Base-by-base conservation (phyloP, 192 early-diverging fungal genomes). In the Dissophora globulifera region DNA sequence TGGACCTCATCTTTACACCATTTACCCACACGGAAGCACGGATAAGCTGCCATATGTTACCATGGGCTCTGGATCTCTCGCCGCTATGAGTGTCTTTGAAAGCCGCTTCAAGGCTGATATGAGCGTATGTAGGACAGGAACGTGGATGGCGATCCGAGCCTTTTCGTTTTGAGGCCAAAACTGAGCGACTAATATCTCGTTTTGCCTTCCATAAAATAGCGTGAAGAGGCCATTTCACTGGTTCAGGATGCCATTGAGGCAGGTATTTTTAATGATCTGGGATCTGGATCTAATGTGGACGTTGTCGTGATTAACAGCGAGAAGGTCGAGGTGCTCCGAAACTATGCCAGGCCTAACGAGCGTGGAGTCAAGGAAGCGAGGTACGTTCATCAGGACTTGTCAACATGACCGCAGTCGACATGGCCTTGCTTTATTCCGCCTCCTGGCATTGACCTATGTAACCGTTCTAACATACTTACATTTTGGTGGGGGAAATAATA, bases 261-360 rank as follows among this genome's bases (percentile, higher is more conserved):
- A 15, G 97, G 97, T 89, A 95, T 99, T 61, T 99, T 99, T 84
- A 98, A 99, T 82, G 97, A 99, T 79, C 78, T 98, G 32, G 97
- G 97, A 65, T 99, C 97, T 46, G 97, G 97, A 55, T 94, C 91
- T 29, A 98, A 96, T 78, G 95, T 99, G 49, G 95, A 99, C 81
- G 88, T 97, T 1, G 90, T 86, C 56, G 92, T 99, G 8, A 96
- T 99, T 76, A 93, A 90, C 53, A 92, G 93, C 76, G 92, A 83
- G 66, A 88, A 86, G 41, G 88, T 89, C 27, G 96, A 99, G 50
- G 88, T 92, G 50, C 85, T 94, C 23, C 89, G 95, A 25, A 93
- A 94, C 81, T 95, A 95, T 67, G 80, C 78, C 51, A 92, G 71
- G 61, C 97, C 97, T 25, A 98, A 96, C 80, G 91, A 95, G 84